Percentiles rank a stretch among this genome's conserved stretches.
Conservation (phyloP, 116 monocot species). For the Trichopus zeylanicus region DNA sequence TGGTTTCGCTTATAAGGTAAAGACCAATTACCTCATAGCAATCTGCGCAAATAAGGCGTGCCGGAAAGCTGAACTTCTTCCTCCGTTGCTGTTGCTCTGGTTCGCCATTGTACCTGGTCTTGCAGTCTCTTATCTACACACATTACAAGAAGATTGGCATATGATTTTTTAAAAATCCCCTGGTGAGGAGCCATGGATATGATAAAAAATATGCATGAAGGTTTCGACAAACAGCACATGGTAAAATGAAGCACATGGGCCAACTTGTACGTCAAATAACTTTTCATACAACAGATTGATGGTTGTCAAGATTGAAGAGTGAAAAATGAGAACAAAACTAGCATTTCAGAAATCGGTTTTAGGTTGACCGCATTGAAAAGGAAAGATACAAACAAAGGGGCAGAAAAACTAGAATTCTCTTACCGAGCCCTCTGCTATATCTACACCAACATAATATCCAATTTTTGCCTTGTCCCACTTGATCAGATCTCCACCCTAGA, state of each 20-base stretch:
- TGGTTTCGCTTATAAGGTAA: background rate
- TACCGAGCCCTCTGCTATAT: constrained; percentile 98
- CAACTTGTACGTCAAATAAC: too few species aligned
- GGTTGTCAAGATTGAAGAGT: too few species aligned
- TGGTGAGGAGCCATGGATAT: background rate
- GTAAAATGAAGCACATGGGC: background rate
- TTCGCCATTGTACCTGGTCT: constrained; percentile 90
- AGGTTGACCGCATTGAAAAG: background rate
- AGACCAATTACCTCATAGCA: constrained; percentile 71
- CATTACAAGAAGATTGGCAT: background rate
- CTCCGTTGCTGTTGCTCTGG: constrained; percentile 69
- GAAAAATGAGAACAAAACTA: background rate
- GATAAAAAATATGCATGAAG: constrained; percentile 6
- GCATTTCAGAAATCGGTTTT: background rate
- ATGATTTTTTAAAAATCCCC: too few species aligned
- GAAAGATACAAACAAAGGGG: background rate
- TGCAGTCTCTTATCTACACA: constrained; percentile 82
- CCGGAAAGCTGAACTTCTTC: constrained; percentile 90
- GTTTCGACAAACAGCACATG: too few species aligned
- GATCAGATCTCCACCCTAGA: constrained; percentile 86
- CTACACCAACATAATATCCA: constrained; percentile 93
- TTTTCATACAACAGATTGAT: background rate
- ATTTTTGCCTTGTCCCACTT: constrained; percentile 98
- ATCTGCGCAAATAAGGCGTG: constrained; percentile 92
- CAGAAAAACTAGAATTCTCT: constrained; percentile 13